Evolutionary conservation across 768 basidiomycete genomes (phyloP).

Genomic region (Lentinula aciculospora): DNA sequence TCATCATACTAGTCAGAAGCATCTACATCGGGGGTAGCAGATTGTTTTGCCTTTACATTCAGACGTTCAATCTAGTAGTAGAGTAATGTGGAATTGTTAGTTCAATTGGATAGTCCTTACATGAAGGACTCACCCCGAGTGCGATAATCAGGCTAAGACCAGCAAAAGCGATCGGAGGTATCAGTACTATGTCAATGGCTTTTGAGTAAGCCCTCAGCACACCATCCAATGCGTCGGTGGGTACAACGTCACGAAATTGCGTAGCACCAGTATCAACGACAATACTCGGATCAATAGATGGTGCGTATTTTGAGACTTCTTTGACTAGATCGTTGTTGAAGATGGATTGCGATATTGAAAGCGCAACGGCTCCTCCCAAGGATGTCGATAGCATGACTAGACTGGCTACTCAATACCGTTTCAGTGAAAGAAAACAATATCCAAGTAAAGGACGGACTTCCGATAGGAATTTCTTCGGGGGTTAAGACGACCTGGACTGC

Average conservation of each 20-base stretch:
- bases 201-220: constrained; percentile 11
- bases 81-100: not conserved
- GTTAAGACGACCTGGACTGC: constrained; percentile 10
- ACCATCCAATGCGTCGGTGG: constrained; percentile 2
- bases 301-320: constrained; percentile 6
- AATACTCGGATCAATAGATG: not conserved
- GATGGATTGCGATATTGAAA: constrained; percentile 9
- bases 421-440: not conserved
- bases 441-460: constrained; percentile 6
- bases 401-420: not conserved
- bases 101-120: not conserved
- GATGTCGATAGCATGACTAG: constrained; percentile 9
- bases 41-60: not conserved
- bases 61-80: not conserved
- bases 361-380: constrained; percentile 7
- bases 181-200: constrained; percentile 6
- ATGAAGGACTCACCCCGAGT: not conserved
- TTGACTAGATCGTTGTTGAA: constrained; percentile 8
- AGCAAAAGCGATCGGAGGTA: constrained; percentile 11
- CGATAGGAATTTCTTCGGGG: constrained; percentile 9
- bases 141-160: constrained; percentile 2
- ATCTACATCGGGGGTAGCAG: not conserved
- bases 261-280: constrained; percentile 8
- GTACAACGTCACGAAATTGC: constrained; percentile 5
- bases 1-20: not conserved